These are phyloP conservation scores for Acidiella bohemica DNA, from an alignment of 495 filamentous ascomycete genomes.

Conservation along the genomic window DNA sequence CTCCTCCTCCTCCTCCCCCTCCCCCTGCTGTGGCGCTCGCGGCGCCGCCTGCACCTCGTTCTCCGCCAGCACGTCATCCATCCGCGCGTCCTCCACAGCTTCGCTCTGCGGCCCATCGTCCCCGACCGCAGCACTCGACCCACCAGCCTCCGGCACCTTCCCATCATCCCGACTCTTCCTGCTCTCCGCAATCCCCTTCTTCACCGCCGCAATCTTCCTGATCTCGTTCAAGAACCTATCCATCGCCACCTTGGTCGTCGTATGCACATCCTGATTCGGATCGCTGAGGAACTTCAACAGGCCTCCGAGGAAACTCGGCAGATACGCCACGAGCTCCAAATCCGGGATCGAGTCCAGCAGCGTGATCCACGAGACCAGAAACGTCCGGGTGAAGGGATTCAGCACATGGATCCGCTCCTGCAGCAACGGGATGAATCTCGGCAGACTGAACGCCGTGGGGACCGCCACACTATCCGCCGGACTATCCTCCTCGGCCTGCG, in stretches of 20 bases:
- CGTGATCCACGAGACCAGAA: constrained; percentile 92
- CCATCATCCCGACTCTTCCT: constrained; percentile 51
- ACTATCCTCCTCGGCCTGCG: constrained; percentile 22
- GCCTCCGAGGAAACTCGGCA: constrained; percentile 84
- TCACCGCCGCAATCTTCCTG: constrained; percentile 81
- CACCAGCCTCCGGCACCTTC: constrained; percentile 10
- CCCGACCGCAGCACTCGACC: constrained; percentile 6
- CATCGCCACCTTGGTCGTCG: constrained; percentile 77
- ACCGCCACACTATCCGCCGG: constrained; percentile 29
- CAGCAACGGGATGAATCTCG: constrained; percentile 80
- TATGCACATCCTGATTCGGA: constrained; percentile 81
- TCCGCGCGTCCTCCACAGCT: background rate
- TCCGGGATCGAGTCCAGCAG: constrained; percentile 94
- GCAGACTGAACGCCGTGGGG: constrained; percentile 85
- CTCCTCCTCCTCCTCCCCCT: constrained; percentile 11
- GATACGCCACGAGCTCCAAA: constrained; percentile 80
- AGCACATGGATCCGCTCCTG: constrained; percentile 86
- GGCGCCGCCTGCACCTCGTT: constrained; percentile 7
- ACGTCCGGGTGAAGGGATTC: constrained; percentile 87
- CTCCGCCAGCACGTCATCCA: background rate
- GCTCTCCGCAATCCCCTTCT: constrained; percentile 83
- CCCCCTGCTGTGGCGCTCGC: constrained; percentile 10
- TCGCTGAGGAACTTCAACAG: constrained; percentile 88
- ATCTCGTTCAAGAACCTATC: constrained; percentile 90
- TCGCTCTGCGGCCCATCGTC: constrained; percentile 5